phyloP scores from a whole-genome alignment of 2,329 filamentous ascomycete genomes.

The Verticillium albo-atrum region DNA sequence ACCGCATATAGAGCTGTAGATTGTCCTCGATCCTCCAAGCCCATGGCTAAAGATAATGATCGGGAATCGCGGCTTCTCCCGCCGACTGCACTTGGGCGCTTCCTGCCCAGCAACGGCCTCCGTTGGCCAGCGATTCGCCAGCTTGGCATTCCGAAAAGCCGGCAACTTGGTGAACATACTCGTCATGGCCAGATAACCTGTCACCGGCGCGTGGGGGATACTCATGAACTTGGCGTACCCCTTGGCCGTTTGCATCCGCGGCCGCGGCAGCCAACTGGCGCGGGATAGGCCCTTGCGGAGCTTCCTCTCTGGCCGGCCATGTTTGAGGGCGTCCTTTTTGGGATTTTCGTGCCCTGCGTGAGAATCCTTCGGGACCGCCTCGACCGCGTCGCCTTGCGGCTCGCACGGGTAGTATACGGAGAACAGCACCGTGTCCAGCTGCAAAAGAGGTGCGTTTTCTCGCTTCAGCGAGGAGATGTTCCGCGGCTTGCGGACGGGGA shows the following conservation, averaged over 20 bases:
- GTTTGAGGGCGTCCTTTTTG: conserved; percentile 3
- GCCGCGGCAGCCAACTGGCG: conserved; percentile 58
- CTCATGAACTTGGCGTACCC: conserved; percentile 60
- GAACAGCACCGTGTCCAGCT: conserved; percentile 54
- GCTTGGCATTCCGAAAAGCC: conserved; percentile 55
- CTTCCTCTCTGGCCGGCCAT: neutral
- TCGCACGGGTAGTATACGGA: conserved; percentile 62
- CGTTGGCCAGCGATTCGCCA: conserved; percentile 51
- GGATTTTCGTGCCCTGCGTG: conserved; percentile 9
- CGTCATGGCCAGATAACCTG: conserved; percentile 50
- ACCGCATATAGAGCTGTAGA: conserved; percentile 58
- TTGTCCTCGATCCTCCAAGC: conserved; percentile 57
- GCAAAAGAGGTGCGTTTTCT: conserved; percentile 31
- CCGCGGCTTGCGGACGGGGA: conserved; percentile 43
- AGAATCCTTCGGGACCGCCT: conserved; percentile 18
- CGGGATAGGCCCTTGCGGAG: conserved; percentile 38
- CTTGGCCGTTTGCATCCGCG: conserved; percentile 48
- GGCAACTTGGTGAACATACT: conserved; percentile 62
- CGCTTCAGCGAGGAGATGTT: conserved; percentile 35
- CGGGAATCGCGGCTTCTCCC: conserved; percentile 47
- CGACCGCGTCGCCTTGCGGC: conserved; percentile 16
- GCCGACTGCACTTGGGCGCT: conserved; percentile 2
- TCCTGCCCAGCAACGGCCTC: conserved; percentile 23
- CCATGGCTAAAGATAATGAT: conserved; percentile 65
- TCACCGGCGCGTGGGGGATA: conserved; percentile 40